Conservation (phyloP, 108 stramenopile species). For the Cyclotella atomus region DNA sequence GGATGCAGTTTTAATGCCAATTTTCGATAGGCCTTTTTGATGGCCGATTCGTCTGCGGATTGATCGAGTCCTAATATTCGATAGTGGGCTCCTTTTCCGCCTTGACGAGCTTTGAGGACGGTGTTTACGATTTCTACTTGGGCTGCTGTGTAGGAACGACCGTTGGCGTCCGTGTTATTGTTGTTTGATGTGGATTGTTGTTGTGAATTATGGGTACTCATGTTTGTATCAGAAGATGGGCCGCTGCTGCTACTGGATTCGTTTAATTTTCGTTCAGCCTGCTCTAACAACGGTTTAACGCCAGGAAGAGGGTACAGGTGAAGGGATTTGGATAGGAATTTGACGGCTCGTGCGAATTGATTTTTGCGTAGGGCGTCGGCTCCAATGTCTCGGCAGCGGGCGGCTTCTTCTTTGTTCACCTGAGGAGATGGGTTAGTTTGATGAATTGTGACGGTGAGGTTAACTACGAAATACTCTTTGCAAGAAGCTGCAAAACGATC, state of each 20-base stretch:
- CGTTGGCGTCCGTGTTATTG: conserved; percentile 35
- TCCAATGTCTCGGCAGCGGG: conserved; percentile 77
- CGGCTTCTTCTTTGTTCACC: conserved; percentile 81
- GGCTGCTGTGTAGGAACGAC: conserved; percentile 73
- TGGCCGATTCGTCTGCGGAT: conserved; percentile 67
- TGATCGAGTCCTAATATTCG: conserved; percentile 71
- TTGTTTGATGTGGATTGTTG: conserved; percentile 20
- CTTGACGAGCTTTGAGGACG: conserved; percentile 70
- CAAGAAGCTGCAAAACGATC: no score
- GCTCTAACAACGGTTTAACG: conserved; percentile 78
- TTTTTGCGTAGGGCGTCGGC: conserved; percentile 68
- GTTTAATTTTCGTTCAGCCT: conserved; percentile 58
- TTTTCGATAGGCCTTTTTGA: conserved; percentile 93
- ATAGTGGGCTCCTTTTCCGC: conserved; percentile 90
- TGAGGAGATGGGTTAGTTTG: no score
- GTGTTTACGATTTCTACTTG: conserved; percentile 70
- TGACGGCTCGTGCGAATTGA: conserved; percentile 80
- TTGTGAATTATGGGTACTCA: background rate
- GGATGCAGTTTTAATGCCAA: conserved; percentile 90
- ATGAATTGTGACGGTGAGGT: no score
- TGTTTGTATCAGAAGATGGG: no score
- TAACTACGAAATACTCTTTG: no score
- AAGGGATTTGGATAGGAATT: conserved; percentile 87
- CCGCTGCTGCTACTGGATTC: background rate
- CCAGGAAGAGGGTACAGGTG: conserved; percentile 91